Evolutionary conservation across 2,329 filamentous ascomycete species (phyloP), one percentile per base, ranked within the genome.

Genomic region (Colletotrichum siamense): DNA sequence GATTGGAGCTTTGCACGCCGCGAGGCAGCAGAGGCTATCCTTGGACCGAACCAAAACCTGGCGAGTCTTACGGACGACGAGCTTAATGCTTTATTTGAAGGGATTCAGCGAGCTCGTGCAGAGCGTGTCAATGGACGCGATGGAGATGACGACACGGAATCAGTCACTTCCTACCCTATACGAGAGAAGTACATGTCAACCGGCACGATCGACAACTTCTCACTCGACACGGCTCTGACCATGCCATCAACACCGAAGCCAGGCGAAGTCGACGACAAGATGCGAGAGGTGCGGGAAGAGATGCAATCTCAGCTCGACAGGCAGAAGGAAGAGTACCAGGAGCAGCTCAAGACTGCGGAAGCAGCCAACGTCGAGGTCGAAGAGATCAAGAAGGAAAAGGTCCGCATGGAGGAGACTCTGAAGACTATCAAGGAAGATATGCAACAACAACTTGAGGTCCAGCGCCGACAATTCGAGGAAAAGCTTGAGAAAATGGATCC

Each of bases 151-250:
- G 97, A 99, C 83, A 92, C 93, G 70, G 97, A 99, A 79, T 98
- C 96, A 1, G 92, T 94, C 64, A 94, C 93, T 32, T 98, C 96
- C 1, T 98, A 96, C 82, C 94, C 95, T 3, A 89, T 96, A 34
- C 91, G 97, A 68, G 97, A 99, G 80, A 99, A 99, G 82, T 99
- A 99, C 84, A 92, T 98, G 87, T 98, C 96, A 4, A 97, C 94
- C 71, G 96, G 96, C 3, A 98, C 96, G 0, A 90, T 99, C 69
- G 97, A 99, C 85, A 98, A 98, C 82, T 97, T 98, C 81, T 99
- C 96, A 3, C 89, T 99, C 18, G 97, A 99, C 83, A 99, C 97
- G 2, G 94, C 94, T 15, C 89, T 99, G 67, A 99, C 97, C 0
- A 96, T 98, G 90, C 97, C 97, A 3, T 98, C 96, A 0, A 99